Evolutionary conservation across 2,329 filamentous ascomycete species (phyloP).

Genomic region (Aspergillus japonicus): DNA sequence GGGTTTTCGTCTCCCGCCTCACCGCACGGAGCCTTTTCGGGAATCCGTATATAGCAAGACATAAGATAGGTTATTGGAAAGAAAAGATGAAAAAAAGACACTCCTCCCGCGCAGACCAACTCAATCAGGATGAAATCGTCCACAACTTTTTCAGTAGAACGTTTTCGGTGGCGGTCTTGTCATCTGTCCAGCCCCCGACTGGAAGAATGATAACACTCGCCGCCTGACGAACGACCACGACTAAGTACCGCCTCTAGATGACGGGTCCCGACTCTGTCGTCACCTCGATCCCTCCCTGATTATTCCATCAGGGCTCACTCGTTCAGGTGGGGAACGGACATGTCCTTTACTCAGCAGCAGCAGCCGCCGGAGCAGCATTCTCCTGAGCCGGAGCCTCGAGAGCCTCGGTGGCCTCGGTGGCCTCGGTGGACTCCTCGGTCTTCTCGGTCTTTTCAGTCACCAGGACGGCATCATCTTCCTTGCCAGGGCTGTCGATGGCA

Average conservation of each 20-base stretch:
- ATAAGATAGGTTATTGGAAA: constrained; percentile 13
- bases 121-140: constrained; percentile 28
- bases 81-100: constrained; percentile 21
- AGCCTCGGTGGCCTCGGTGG: constrained; percentile 27
- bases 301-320: constrained; percentile 6
- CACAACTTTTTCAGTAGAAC: constrained; percentile 15
- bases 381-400: constrained; percentile 44
- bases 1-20: constrained; percentile 15
- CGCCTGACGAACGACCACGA: constrained; percentile 22
- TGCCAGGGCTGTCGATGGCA: constrained; percentile 98
- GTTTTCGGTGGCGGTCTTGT: constrained; percentile 7
- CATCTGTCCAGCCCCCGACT: not conserved
- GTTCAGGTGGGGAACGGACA: constrained; percentile 24
- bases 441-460: constrained; percentile 45
- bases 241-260: constrained; percentile 27
- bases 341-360: constrained; percentile 35
- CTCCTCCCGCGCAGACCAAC: constrained; percentile 18
- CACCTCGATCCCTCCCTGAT: constrained; percentile 12
- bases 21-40: constrained; percentile 14
- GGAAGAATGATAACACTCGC: constrained; percentile 1
- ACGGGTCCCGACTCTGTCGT: constrained; percentile 17
- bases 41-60: constrained; percentile 17
- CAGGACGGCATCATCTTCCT: constrained; percentile 77
- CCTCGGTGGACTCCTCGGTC: constrained; percentile 18
- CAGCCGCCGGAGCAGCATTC: constrained; percentile 32